Percentiles rank a stretch among this genome's conserved stretches.
Conservation (phyloP, 164 flowering plant species). For the Nymphaea thermarum region DNA sequence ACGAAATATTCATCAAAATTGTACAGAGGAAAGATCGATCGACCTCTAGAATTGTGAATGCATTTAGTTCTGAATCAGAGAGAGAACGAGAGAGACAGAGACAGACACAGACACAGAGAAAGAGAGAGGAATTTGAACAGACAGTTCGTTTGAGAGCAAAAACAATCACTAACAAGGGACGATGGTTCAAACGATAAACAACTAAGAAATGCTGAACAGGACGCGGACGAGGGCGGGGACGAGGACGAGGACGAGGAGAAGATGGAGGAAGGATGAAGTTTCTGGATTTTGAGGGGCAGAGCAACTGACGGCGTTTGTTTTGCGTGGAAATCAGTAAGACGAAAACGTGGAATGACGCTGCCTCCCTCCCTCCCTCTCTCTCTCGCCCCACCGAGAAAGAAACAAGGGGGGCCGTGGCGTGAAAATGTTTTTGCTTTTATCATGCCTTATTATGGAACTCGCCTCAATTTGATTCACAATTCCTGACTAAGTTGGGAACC, state of each 20-base stretch:
- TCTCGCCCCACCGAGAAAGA: not conserved
- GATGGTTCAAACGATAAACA: not conserved
- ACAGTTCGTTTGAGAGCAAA: not conserved
- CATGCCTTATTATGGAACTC: not conserved
- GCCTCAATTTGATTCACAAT: not conserved
- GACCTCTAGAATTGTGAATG: too few relatives aligned
- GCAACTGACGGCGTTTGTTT: not conserved
- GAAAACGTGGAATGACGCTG: not conserved
- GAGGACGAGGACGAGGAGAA: too few relatives aligned
- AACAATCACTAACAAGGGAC: not conserved
- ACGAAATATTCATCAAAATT: not conserved
- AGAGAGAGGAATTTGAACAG: not conserved
- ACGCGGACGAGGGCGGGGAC: too few relatives aligned
- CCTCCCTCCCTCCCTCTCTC: not conserved
- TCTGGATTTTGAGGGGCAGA: not conserved
- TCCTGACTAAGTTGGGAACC: not conserved
- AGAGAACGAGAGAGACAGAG: too few relatives aligned
- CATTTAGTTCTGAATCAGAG: not conserved
- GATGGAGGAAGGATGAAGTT: too few relatives aligned
- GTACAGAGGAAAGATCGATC: not conserved
- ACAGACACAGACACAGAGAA: too few relatives aligned
- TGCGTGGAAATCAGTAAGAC: not conserved
- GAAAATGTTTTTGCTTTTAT: not conserved
- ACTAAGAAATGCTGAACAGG: not conserved
- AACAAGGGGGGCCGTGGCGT: not conserved